These are phyloP conservation scores for Aureobasidium sp. DNA, from an alignment of 2,329 filamentous ascomycete species.

Conservation along the genomic window DNA sequence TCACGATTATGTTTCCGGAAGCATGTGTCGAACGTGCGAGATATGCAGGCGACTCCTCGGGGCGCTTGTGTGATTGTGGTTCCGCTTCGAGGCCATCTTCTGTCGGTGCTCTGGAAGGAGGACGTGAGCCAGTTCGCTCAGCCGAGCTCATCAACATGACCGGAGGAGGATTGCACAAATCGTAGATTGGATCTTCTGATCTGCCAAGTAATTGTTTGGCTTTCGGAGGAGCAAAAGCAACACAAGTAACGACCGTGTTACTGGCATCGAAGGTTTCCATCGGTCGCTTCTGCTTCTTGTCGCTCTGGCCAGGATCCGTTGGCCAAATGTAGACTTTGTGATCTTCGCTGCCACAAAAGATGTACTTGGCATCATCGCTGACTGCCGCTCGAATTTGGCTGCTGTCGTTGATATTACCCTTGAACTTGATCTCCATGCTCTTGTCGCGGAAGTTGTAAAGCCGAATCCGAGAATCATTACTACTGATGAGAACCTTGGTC, in stretches of 20 bases:
- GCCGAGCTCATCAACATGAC: constrained; percentile 71
- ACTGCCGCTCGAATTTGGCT: constrained; percentile 88
- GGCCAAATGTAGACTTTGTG: constrained; percentile 87
- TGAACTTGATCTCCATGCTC: constrained; percentile 78
- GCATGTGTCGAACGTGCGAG: constrained; percentile 66
- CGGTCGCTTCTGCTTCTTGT: constrained; percentile 70
- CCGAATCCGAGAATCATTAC: constrained; percentile 87
- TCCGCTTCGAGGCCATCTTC: constrained; percentile 33
- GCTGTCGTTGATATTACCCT: constrained; percentile 81
- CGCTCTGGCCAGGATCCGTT: constrained; percentile 50
- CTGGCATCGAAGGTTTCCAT: constrained; percentile 90
- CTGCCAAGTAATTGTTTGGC: constrained; percentile 70
- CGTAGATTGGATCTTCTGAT: constrained; percentile 89
- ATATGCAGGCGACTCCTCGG: constrained; percentile 68
- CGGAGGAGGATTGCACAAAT: constrained; percentile 90
- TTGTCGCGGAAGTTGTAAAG: constrained; percentile 86
- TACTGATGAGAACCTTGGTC: constrained; percentile 80
- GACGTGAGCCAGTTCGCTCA: constrained; percentile 44
- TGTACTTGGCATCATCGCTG: constrained; percentile 76
- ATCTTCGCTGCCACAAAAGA: constrained; percentile 92
- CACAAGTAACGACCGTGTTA: constrained; percentile 79
- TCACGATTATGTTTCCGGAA: constrained; percentile 85
- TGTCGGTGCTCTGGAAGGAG: constrained; percentile 44
- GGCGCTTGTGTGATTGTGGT: constrained; percentile 26
- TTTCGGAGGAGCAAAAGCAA: constrained; percentile 72